phyloP scores from a whole-genome alignment of 306 rosid species.

The Fagus sylvatica region DNA sequence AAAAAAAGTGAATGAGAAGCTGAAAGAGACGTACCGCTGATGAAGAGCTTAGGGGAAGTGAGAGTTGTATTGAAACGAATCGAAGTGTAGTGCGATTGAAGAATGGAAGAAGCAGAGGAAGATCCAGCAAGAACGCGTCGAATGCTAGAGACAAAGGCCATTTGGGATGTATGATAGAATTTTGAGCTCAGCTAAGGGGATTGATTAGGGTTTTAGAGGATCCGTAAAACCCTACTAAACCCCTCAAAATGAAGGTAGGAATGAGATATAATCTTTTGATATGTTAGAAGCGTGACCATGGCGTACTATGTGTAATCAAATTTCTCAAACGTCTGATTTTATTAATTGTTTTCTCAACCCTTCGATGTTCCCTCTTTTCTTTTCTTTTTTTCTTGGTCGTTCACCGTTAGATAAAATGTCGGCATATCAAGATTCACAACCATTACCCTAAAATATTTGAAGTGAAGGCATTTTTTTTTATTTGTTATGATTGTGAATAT shows the following conservation, averaged over 20 bases:
- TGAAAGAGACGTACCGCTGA: constrained; percentile 49
- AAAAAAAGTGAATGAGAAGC: not conserved
- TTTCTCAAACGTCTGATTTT: not conserved
- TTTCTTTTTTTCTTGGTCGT: not conserved
- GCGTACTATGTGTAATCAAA: not conserved
- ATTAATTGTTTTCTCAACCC: not conserved
- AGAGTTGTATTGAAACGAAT: constrained; percentile 73
- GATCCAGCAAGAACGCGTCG: constrained; percentile 46
- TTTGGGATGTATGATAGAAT: constrained; percentile 1
- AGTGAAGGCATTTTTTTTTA: no score
- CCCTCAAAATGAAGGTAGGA: not conserved
- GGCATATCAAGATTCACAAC: not conserved
- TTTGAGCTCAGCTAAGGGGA: not conserved
- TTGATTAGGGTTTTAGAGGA: not conserved
- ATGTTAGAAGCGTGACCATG: not conserved
- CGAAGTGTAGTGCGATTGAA: constrained; percentile 38
- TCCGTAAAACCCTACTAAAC: constrained; percentile 17
- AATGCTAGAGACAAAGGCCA: constrained; percentile 57
- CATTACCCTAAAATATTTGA: no score
- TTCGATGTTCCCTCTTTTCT: not conserved
- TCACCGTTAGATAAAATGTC: not conserved
- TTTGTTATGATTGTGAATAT: no score
- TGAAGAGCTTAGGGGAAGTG: constrained; percentile 73
- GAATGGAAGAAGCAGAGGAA: constrained; percentile 31
- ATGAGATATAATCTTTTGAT: not conserved